A percentile compares a stretch with the other conserved stretches of the same genome.
phyloP scores from a whole-genome alignment of 345 rosid genomes.

The Lepidium didymum region DNA sequence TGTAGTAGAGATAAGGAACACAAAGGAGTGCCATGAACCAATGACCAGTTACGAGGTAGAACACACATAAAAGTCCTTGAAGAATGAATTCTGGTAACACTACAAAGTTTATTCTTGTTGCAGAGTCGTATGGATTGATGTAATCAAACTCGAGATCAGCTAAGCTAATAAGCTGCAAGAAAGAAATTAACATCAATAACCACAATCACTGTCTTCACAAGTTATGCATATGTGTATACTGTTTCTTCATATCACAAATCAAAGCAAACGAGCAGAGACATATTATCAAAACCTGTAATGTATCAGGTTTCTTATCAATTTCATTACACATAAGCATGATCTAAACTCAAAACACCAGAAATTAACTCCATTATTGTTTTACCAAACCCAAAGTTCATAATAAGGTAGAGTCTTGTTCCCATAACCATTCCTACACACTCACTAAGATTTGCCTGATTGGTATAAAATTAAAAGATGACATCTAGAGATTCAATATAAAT shows the following conservation, averaged over 20 bases:
- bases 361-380: not conserved
- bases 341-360: not conserved
- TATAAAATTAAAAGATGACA: not conserved
- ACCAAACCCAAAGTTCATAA: not conserved
- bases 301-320: not conserved
- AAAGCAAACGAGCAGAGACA: not conserved
- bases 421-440: not conserved
- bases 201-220: not conserved
- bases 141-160: slow-evolving; percentile 78
- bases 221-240: not conserved
- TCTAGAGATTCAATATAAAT: not conserved
- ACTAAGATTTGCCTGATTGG: not conserved
- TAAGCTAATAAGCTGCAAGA: slow-evolving; percentile 61
- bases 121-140: slow-evolving; percentile 67
- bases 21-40: slow-evolving; percentile 61
- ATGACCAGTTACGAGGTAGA: slow-evolving; percentile 57
- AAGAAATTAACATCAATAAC: not conserved
- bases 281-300: not conserved
- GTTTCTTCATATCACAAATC: not conserved
- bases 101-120: slow-evolving; percentile 60
- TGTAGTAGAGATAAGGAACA: slow-evolving; percentile 59
- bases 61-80: slow-evolving; percentile 44
- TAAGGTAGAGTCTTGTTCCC: not conserved
- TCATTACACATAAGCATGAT: not conserved
- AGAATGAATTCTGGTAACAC: slow-evolving; percentile 49